Evolutionary conservation across 129 eudicot genomes (phyloP).

Genomic region (Pittosporum tobira): DNA sequence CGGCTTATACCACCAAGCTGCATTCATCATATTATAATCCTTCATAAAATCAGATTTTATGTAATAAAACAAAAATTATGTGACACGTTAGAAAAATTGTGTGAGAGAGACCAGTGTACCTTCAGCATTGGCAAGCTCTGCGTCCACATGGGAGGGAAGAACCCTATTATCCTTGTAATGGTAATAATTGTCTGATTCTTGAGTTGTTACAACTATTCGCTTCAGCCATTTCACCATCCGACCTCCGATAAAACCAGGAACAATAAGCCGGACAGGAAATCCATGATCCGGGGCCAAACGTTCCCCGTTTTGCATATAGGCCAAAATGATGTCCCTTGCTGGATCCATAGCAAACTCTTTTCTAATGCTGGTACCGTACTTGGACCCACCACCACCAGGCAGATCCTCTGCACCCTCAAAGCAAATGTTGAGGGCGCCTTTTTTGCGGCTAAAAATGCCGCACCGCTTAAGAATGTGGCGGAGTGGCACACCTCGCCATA

Average conservation of each 20-base stretch:
- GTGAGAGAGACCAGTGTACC: conserved; percentile 25
- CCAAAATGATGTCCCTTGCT: conserved; percentile 65
- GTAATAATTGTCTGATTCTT: conserved; percentile 66
- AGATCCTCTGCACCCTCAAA: conserved; percentile 90
- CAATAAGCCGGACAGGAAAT: conserved; percentile 74
- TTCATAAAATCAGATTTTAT: too few relatives aligned
- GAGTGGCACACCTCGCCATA: conserved; percentile 85
- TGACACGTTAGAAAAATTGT: too few relatives aligned
- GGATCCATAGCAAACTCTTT: conserved; percentile 81
- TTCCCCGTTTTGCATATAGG: conserved; percentile 93
- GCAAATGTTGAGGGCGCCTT: conserved; percentile 76
- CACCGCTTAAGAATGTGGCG: conserved; percentile 47
- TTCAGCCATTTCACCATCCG: conserved; percentile 97
- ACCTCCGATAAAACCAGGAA: conserved; percentile 92
- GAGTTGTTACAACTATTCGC: conserved; percentile 62
- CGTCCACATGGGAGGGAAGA: conserved; percentile 84
- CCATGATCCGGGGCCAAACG: conserved; percentile 73
- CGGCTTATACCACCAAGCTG: conserved; percentile 99
- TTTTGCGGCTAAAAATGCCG: conserved; percentile 44
- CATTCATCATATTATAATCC: not conserved
- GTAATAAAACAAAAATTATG: too few relatives aligned
- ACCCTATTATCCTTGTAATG: conserved; percentile 84
- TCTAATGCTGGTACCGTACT: conserved; percentile 68
- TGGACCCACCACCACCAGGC: conserved; percentile 94
- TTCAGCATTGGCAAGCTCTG: conserved; percentile 91